Percentiles rank a stretch among this genome's conserved stretches.
These are phyloP conservation scores for Pseudocercospora fuligena DNA, from an alignment of 2,329 filamentous ascomycete genomes.

Conservation along the genomic window DNA sequence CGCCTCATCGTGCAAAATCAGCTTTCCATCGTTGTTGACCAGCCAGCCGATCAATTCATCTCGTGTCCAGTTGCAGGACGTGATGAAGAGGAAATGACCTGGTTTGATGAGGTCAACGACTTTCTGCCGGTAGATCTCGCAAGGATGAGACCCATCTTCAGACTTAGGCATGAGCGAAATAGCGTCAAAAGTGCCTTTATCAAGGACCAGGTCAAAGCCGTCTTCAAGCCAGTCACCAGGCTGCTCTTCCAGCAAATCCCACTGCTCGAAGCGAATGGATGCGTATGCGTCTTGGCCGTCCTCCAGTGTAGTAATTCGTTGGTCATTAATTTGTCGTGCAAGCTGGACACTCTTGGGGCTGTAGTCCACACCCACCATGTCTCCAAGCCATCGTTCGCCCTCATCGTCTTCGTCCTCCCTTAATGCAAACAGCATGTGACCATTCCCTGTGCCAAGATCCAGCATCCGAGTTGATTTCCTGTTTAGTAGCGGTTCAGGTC, in stretches of 20 bases:
- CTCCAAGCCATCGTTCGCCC: slow-evolving; percentile 62
- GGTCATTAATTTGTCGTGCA: slow-evolving; percentile 63
- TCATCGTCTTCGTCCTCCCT: slow-evolving; percentile 59
- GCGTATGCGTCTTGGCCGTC: slow-evolving; percentile 23
- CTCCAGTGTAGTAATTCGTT: slow-evolving; percentile 22
- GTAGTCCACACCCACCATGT: slow-evolving; percentile 88
- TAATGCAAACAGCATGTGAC: slow-evolving; percentile 84
- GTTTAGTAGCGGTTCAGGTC: slow-evolving; percentile 48
- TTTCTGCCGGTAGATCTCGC: slow-evolving; percentile 74
- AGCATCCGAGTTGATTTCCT: slow-evolving; percentile 65
- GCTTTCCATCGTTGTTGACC: slow-evolving; percentile 52
- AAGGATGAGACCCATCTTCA: slow-evolving; percentile 43
- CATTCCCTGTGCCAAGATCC: slow-evolving; percentile 93
- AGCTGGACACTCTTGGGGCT: slow-evolving; percentile 74
- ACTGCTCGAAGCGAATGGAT: slow-evolving; percentile 56
- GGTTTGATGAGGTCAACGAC: slow-evolving; percentile 70
- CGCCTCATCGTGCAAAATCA: slow-evolving; percentile 70
- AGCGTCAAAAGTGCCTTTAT: slow-evolving; percentile 98
- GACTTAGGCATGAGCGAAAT: slow-evolving; percentile 66
- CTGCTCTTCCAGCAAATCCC: slow-evolving; percentile 55
- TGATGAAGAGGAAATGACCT: slow-evolving; percentile 79
- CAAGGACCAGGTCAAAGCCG: slow-evolving; percentile 89
- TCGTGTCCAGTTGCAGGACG: slow-evolving; percentile 98
- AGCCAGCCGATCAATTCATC: slow-evolving; percentile 84
- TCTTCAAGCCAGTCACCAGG: slow-evolving; percentile 59